Evolutionary conservation across 495 filamentous ascomycete genomes (phyloP), one percentile per base, ranked within the genome.

Genomic region (Xeromyces bisporus): DNA sequence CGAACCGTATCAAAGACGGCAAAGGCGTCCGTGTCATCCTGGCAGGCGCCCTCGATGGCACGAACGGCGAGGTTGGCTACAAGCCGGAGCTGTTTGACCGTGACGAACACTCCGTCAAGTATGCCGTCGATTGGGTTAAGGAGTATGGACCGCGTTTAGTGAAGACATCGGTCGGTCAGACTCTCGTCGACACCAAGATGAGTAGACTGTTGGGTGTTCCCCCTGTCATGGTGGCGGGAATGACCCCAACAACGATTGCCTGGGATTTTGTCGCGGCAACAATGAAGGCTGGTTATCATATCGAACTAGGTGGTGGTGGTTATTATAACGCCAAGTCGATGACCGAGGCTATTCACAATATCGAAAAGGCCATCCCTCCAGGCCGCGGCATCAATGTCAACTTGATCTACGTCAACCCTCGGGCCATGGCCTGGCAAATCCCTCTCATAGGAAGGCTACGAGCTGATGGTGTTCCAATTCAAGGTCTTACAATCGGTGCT

Each of bases 401-500:
- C 49, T 50, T 97, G 34, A 97, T 97, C 47, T 97, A 97, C 44
- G 89, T 94, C 47, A 91, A 86, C 47, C 89, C 89, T 10, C 72
- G 80, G 32, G 85, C 87, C 18, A 97, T 97, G 87, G 79, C 63
- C 16, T 97, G 89, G 89, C 89, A 97, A 53, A 92, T 96, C 28
- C 86, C 89, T 27, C 62, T 97, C 16, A 73, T 97, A 37, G 80
- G 72, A 28, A 73, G 79, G 36, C 65, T 97, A 24, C 72, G 87
- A 27, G 67, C 80, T 9, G 81, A 92, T 33, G 89, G 89, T 39
- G 73, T 91, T 20, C 89, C 89, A 3, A 82, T 97, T 36, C 84
- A 96, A 43, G 89, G 89, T 44, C 64, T 97, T 23, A 89, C 86
- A 8, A 93, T 94, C 36, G 86, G 86, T 38, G 86, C 86, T 13